A percentile compares a stretch with the other conserved stretches of the same genome.
These are phyloP conservation scores for Dothidotthia symphoricarpi DNA, from an alignment of 2,329 filamentous ascomycete species.

Conservation along the genomic window DNA sequence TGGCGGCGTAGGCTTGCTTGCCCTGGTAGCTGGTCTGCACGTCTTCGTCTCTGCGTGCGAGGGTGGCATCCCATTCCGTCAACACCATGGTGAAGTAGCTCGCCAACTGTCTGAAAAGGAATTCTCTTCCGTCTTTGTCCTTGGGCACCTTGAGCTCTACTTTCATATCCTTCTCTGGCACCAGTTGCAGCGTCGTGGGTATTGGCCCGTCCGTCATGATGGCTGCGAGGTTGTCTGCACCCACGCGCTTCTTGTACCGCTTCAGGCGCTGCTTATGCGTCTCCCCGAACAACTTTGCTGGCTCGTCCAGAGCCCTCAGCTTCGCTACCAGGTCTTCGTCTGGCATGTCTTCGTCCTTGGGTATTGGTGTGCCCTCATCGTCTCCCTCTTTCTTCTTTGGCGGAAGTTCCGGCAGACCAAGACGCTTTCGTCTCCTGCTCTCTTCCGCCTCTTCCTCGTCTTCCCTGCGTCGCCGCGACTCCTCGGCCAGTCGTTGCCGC, in stretches of 20 bases:
- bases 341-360: constrained; percentile 60
- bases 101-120: constrained; percentile 81
- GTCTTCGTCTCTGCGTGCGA: constrained; percentile 58
- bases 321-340: constrained; percentile 69
- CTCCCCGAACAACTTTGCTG: constrained; percentile 78
- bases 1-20: constrained; percentile 76
- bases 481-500: constrained; percentile 74
- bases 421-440: constrained; percentile 65
- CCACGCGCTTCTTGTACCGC: constrained; percentile 65
- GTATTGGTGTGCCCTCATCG: constrained; percentile 42
- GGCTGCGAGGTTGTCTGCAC: constrained; percentile 42
- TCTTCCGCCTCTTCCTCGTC: constrained; percentile 74
- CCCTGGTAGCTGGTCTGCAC: constrained; percentile 73
- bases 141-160: constrained; percentile 60
- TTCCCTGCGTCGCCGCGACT: constrained; percentile 67
- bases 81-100: constrained; percentile 98
- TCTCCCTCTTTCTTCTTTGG: constrained; percentile 50
- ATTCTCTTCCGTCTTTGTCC: constrained; percentile 64
- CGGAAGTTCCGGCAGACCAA: constrained; percentile 76
- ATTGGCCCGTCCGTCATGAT: constrained; percentile 73
- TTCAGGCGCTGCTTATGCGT: constrained; percentile 65
- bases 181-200: constrained; percentile 75
- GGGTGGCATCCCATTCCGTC: constrained; percentile 76
- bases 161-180: constrained; percentile 87
- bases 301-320: constrained; percentile 71